Evolutionary conservation across 176 grass and related monocot species (phyloP), one percentile per base, ranked within the genome.

Genomic region (Avena sativa): DNA sequence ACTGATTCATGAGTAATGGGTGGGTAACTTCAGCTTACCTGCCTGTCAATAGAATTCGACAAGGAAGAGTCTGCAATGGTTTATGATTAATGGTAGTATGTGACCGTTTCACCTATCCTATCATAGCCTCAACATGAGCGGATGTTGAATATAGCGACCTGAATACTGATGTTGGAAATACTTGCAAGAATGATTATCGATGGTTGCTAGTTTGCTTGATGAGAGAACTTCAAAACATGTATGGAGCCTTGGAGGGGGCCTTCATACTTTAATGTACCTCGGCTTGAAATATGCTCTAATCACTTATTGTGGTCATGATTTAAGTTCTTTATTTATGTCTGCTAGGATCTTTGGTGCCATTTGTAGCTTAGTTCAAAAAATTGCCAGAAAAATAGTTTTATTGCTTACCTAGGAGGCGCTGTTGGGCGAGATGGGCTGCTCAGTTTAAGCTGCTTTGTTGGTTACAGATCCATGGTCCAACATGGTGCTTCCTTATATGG

Each of bases 1-100:
- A 62, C 77, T 85, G 81, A 88, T 88, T 76, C 17, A 72, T 78
- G 78, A 71, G 72, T 71, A 72, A 26, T 80, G 73, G 23, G 53
- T 79, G 71, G 90, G 86, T 65, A 82, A 78, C 71, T 76, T 70
- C 76, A 66, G 12, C 57, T 60, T 81, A 38, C 86, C 71, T 71
- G 69, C 28, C n/a, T 48, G 23, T 12, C 56, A 36, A 57, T 81
- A 85, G 82, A 88, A 77, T 81, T 43, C 19, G 19, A 62, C 77
- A 34, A 52, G 53, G 68, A 80, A 43, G 84, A 78, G 46, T 72
- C 63, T 13, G 17, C 19, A 85, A 66, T 82, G 78, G 61, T 84
- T 50, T 74, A 57, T 91, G 51, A 32, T 77, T 71, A 15, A 77
- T 85, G 48, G 47, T 90, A 43, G 81, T 32, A 82, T 88, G 75